Percentiles rank a stretch among this genome's conserved stretches.
These are phyloP conservation scores for Turritis glabra DNA, from an alignment of 345 rosid species.

Conservation along the genomic window DNA sequence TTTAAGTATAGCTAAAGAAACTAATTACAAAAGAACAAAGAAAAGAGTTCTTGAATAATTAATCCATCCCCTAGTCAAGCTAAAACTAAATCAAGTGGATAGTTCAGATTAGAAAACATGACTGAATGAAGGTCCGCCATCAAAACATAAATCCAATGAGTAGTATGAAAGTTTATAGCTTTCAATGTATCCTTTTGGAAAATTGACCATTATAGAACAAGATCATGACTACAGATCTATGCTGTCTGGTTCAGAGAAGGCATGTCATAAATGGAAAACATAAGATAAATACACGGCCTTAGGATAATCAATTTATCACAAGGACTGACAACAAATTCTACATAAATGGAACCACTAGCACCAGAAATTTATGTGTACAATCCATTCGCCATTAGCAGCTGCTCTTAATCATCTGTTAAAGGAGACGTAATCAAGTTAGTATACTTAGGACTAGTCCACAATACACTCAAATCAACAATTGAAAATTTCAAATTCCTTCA, in stretches of 20 bases:
- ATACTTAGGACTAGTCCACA: conserved; percentile 33
- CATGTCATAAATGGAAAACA: background rate
- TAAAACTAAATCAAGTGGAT: conserved; percentile 5
- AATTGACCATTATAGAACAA: conserved; percentile 4
- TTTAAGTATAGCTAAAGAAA: background rate
- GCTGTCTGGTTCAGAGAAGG: conserved; percentile 15
- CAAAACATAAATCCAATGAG: conserved; percentile 8
- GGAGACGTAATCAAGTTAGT: conserved; percentile 49
- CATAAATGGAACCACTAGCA: conserved; percentile 37
- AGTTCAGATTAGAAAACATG: conserved; percentile 9
- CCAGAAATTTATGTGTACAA: conserved; percentile 43
- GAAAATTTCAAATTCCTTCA: conserved; percentile 31
- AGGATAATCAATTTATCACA: conserved; percentile 22
- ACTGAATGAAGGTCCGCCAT: background rate
- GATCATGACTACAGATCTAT: background rate
- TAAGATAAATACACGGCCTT: conserved; percentile 8
- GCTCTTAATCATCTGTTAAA: conserved; percentile 55
- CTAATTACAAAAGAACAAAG: background rate
- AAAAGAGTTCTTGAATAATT: background rate
- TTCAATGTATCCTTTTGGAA: background rate
- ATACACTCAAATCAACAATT: conserved; percentile 12
- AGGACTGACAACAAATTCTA: conserved; percentile 38
- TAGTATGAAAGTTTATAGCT: background rate
- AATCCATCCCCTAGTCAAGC: conserved; percentile 1
- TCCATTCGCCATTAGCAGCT: conserved; percentile 51